Evolutionary conservation across 2,329 filamentous ascomycete species (phyloP).

Genomic region (Colletotrichum aenigma): DNA sequence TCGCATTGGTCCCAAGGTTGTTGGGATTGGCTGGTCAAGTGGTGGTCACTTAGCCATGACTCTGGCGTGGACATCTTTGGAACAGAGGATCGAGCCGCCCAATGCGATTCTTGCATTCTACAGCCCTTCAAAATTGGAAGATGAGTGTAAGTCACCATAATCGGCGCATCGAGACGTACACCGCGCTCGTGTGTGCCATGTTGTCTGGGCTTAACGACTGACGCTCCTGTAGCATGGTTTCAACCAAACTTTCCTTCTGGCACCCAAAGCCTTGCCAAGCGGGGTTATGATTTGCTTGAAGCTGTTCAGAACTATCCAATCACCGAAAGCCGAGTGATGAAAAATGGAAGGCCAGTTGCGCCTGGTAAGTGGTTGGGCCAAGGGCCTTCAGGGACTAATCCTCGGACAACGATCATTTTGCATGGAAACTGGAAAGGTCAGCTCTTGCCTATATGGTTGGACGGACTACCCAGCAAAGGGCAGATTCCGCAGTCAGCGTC

Average conservation of each 20-base stretch:
- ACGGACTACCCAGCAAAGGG: background rate
- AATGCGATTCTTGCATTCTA: conserved; percentile 2
- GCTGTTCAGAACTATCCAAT: background rate
- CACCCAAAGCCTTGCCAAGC: background rate
- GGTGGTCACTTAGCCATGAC: conserved; percentile 52
- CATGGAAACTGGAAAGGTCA: background rate
- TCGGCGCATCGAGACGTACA: background rate
- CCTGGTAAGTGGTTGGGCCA: background rate
- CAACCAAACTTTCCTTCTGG: background rate
- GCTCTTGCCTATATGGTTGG: background rate
- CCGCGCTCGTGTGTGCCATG: background rate
- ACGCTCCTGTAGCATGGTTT: background rate
- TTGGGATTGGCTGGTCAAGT: conserved; percentile 51
- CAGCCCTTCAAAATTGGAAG: background rate
- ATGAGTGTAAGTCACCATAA: background rate
- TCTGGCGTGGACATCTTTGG: conserved; percentile 37
- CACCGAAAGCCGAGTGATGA: background rate
- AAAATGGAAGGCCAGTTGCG: background rate
- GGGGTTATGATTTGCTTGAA: background rate
- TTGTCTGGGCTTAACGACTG: background rate
- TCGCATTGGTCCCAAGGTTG: conserved; percentile 34
- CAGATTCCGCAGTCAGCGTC: background rate
- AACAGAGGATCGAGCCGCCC: conserved; percentile 36
- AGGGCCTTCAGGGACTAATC: background rate
- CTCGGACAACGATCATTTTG: background rate